Evolutionary conservation across 2,329 filamentous ascomycete genomes (phyloP).

Genomic region (Chaetomiaceae sp.): DNA sequence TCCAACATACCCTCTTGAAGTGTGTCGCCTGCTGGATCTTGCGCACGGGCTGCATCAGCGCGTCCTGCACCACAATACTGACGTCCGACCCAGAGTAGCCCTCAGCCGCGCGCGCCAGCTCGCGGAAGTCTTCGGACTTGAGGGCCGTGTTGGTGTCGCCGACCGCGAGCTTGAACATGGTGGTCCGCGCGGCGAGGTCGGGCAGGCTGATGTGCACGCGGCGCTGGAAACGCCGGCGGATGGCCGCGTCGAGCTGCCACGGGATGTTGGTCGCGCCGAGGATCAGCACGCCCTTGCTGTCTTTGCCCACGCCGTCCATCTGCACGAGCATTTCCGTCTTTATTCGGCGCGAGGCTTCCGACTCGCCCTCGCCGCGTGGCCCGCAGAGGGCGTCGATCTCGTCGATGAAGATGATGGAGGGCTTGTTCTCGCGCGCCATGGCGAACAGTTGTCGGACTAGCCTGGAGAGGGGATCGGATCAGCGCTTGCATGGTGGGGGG

Average conservation of each 20-base stretch:
- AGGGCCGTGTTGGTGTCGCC: constrained; percentile 87
- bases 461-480: constrained; percentile 40
- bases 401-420: constrained; percentile 97
- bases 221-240: constrained; percentile 91
- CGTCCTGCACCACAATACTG: constrained; percentile 89
- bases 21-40: constrained; percentile 97
- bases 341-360: constrained; percentile 93
- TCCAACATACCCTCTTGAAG: constrained; percentile 73
- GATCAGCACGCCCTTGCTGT: constrained; percentile 89
- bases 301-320: constrained; percentile 98
- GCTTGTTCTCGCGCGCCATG: constrained; percentile 97
- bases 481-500: constrained; percentile 18
- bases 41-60: constrained; percentile 92
- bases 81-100: constrained; percentile 98
- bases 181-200: constrained; percentile 79
- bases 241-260: constrained; percentile 96
- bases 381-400: constrained; percentile 96
- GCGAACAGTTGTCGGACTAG: constrained; percentile 95
- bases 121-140: constrained; percentile 69
- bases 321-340: constrained; percentile 98
- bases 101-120: constrained; percentile 76
- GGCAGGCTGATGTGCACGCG: constrained; percentile 93
- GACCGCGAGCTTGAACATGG: constrained; percentile 94
- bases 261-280: constrained; percentile 97
- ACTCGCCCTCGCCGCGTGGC: constrained; percentile 88